Conservation (phyloP, 176 grass and related monocot genomes). For the Thalia dealbata region DNA sequence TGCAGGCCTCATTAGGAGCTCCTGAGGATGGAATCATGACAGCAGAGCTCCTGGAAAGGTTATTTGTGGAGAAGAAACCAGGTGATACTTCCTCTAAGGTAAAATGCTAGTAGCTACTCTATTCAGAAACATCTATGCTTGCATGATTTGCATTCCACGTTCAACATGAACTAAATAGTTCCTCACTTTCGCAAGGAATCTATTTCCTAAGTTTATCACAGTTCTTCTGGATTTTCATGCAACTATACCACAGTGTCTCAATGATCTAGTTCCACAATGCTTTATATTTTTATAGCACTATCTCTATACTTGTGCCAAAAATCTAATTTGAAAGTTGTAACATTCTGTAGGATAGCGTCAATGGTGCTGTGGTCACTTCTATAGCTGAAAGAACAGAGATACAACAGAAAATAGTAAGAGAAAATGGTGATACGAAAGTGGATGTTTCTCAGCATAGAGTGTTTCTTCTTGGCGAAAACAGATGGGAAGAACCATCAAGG, state of each 20-base stretch:
- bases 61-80: conserved; percentile 34
- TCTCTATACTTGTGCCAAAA: not conserved
- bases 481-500: conserved; percentile 87
- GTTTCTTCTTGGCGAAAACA: conserved; percentile 90
- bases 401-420: conserved; percentile 36
- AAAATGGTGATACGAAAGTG: conserved; percentile 31
- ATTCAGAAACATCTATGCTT: not conserved
- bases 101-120: conserved; percentile 10
- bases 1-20: conserved; percentile 51
- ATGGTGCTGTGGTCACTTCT: conserved; percentile 47
- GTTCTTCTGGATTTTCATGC: not conserved
- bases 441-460: conserved; percentile 45
- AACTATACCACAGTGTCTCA: not conserved
- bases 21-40: conserved; percentile 72
- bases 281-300: conserved; percentile 1
- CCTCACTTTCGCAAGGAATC: not conserved
- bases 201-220: not conserved
- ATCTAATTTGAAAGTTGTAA: conserved; percentile 3
- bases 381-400: conserved; percentile 39
- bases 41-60: conserved; percentile 46
- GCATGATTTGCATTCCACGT: not conserved
- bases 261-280: not conserved
- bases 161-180: not conserved
- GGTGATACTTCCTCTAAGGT: conserved; percentile 19
- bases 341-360: conserved; percentile 37